A percentile compares a stretch with the other conserved stretches of the same genome.
These are phyloP conservation scores for Salvia miltiorrhiza DNA, from an alignment of 257 asterid genomes.

Conservation along the genomic window DNA sequence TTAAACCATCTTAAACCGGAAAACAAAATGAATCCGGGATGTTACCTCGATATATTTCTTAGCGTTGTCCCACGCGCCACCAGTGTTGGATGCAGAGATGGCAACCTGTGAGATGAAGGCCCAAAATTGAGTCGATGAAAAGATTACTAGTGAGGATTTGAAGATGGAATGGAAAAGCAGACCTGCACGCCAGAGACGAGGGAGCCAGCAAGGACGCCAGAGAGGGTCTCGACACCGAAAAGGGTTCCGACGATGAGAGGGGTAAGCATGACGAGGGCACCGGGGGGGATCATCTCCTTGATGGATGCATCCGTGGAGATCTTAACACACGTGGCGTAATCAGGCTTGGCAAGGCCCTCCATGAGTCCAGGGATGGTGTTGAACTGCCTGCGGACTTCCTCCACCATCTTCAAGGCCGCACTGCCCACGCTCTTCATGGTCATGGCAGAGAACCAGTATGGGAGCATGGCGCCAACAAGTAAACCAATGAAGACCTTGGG, in stretches of 20 bases:
- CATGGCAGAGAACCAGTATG: constrained; percentile 96
- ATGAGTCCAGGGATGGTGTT: constrained; percentile 78
- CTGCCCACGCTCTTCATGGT: constrained; percentile 95
- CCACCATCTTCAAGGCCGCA: constrained; percentile 91
- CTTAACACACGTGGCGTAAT: constrained; percentile 83
- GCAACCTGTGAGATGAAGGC: constrained; percentile 37
- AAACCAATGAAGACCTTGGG: constrained; percentile 84
- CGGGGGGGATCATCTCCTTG: constrained; percentile 92
- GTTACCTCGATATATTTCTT: constrained; percentile 69
- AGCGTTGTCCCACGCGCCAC: too few relatives aligned
- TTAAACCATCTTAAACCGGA: neutral
- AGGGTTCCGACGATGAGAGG: constrained; percentile 78
- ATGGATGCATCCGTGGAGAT: constrained; percentile 86
- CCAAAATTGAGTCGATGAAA: neutral
- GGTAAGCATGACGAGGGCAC: constrained; percentile 91
- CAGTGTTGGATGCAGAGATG: constrained; percentile 68
- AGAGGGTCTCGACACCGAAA: constrained; percentile 86
- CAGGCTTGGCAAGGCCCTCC: constrained; percentile 80
- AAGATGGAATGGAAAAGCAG: constrained; percentile 7
- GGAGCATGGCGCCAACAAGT: constrained; percentile 89
- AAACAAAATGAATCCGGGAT: neutral
- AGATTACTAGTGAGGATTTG: too few relatives aligned
- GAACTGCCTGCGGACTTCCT: constrained; percentile 85
- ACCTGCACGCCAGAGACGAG: constrained; percentile 96
- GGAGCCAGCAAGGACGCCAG: constrained; percentile 89